These are phyloP conservation scores for Trametes hirsuta DNA, from an alignment of 1,284 basidiomycete genomes.

Conservation along the genomic window DNA sequence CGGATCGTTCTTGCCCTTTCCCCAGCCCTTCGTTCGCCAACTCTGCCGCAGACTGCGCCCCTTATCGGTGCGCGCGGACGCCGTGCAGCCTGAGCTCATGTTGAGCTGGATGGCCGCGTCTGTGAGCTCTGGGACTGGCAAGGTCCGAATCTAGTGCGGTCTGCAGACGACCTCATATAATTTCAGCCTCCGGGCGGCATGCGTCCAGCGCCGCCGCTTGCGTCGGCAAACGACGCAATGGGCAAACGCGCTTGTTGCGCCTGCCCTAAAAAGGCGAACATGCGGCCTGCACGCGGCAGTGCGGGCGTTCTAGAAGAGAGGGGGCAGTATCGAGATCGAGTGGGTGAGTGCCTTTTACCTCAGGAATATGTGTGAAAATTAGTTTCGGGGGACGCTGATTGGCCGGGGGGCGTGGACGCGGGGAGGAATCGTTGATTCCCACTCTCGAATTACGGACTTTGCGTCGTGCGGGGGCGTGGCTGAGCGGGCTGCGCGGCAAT, in stretches of 20 bases:
- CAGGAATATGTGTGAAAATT: constrained; percentile 17
- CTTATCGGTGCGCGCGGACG: constrained; percentile 18
- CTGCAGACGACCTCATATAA: constrained; percentile 12
- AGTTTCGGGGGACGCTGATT: constrained; percentile 10
- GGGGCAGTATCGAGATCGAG: constrained; percentile 12
- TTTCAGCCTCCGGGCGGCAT: constrained; percentile 9
- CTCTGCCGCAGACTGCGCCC: constrained; percentile 19
- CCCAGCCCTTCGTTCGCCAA: constrained; percentile 16
- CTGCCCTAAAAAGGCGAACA: constrained; percentile 29
- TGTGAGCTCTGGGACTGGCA: neutral
- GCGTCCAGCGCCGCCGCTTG: constrained; percentile 23
- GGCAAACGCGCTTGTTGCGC: constrained; percentile 29
- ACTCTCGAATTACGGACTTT: constrained; percentile 10
- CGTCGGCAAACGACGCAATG: constrained; percentile 24
- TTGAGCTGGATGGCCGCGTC: neutral
- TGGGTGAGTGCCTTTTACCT: constrained; percentile 24
- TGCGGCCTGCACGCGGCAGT: constrained; percentile 27
- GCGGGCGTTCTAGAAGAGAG: constrained; percentile 21
- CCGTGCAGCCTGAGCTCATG: neutral
- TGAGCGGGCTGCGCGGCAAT: constrained; percentile 19
- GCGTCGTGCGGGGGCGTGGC: constrained; percentile 3
- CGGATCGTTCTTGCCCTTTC: constrained; percentile 18
- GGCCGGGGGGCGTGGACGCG: constrained; percentile 5
- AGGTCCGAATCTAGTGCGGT: constrained; percentile 6
- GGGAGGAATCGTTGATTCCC: constrained; percentile 11